Conservation (phyloP, 2,329 filamentous ascomycete genomes). For the Amauroascus verrucosus region DNA sequence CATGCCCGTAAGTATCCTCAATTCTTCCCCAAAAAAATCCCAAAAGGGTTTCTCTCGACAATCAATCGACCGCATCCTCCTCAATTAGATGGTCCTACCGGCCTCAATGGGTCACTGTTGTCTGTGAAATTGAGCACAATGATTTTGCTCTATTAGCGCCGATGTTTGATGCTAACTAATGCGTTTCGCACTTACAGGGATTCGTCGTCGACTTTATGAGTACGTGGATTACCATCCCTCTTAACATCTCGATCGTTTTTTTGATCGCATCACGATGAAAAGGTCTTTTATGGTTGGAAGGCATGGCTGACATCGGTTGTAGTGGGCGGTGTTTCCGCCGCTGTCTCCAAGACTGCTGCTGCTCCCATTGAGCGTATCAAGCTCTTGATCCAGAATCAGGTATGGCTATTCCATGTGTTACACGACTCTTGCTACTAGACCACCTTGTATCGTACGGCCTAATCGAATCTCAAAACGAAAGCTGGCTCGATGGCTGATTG, state of each 20-base stretch:
- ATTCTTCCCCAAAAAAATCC: not conserved
- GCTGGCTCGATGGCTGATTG: no score
- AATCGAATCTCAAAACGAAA: no score
- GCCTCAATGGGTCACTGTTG: constrained; percentile 12
- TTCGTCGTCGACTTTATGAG: constrained; percentile 98
- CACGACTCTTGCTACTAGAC: no score
- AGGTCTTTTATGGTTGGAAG: not conserved
- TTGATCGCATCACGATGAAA: not conserved
- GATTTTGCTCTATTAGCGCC: constrained; percentile 5
- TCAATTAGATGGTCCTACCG: no score
- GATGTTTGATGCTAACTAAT: constrained; percentile 23
- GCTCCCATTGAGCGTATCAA: constrained; percentile 99
- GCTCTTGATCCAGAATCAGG: constrained; percentile 99
- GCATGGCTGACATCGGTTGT: constrained; percentile 18
- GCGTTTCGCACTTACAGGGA: constrained; percentile 46
- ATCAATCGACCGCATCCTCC: not conserved
- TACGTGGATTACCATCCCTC: constrained; percentile 47
- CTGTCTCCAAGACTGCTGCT: constrained; percentile 99
- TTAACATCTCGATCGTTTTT: not conserved
- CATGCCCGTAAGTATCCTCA: constrained; percentile 37
- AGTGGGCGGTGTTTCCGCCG: constrained; percentile 99
- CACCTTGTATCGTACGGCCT: no score
- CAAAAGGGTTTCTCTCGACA: not conserved
- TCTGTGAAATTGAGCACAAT: no score
- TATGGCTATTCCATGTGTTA: constrained; percentile 36